Evolutionary conservation across 495 filamentous ascomycete genomes (phyloP).

Genomic region (Aspergillus hancockii): DNA sequence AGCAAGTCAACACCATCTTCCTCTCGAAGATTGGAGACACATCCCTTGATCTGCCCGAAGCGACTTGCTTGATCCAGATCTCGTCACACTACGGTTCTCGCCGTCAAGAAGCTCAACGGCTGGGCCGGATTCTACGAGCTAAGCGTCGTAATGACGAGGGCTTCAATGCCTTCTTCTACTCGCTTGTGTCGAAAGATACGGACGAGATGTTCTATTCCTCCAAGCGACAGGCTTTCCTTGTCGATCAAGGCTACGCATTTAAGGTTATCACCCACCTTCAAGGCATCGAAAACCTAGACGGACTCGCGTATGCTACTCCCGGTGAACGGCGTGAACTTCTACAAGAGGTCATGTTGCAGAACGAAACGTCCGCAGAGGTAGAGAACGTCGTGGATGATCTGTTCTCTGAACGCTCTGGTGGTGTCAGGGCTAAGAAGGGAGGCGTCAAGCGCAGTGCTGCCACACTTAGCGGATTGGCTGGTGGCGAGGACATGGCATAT

Average conservation of each 20-base stretch:
- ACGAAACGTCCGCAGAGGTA: constrained; percentile 74
- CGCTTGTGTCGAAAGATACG: constrained; percentile 93
- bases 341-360: constrained; percentile 88
- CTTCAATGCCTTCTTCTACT: constrained; percentile 99
- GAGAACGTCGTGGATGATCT: constrained; percentile 82
- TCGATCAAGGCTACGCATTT: constrained; percentile 98
- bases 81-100: constrained; percentile 98
- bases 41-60: constrained; percentile 93
- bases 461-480: constrained; percentile 78
- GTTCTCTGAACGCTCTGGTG: constrained; percentile 63
- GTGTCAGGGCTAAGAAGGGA: constrained; percentile 39
- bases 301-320: constrained; percentile 77
- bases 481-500: constrained; percentile 96
- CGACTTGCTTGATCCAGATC: constrained; percentile 96
- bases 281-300: constrained; percentile 81
- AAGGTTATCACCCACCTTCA: constrained; percentile 97
- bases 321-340: constrained; percentile 86
- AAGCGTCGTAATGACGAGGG: constrained; percentile 98
- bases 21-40: constrained; percentile 98
- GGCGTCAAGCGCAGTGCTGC: constrained; percentile 78
- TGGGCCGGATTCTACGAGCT: constrained; percentile 92
- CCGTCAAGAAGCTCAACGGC: constrained; percentile 92
- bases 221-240: constrained; percentile 95
- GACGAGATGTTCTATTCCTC: constrained; percentile 98
- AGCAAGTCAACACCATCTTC: constrained; percentile 92